phyloP scores from a whole-genome alignment of 257 asterid genomes.

The Avicennia marina region DNA sequence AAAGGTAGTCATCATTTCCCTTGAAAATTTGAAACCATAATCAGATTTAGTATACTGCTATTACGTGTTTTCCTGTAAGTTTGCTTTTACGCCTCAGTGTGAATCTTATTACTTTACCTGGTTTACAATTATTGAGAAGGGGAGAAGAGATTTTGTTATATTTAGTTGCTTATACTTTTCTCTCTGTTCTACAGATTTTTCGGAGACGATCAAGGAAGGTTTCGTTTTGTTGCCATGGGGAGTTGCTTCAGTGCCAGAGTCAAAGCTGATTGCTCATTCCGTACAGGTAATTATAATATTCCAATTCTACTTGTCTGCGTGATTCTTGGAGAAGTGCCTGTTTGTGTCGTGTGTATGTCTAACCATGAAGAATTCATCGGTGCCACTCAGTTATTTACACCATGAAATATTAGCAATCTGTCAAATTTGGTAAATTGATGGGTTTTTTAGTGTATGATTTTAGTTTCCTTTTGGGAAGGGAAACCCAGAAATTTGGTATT shows the following conservation, averaged over 20 bases:
- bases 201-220: constrained; percentile 18
- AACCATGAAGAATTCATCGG: too few relatives aligned
- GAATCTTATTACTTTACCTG: constrained; percentile 9
- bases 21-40: neutral
- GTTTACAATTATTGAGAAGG: neutral
- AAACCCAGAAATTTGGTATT: too few relatives aligned
- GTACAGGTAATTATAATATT: neutral
- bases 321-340: too few relatives aligned
- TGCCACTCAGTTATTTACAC: too few relatives aligned
- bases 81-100: constrained; percentile 25
- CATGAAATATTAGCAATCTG: too few relatives aligned
- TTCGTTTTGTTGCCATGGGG: neutral
- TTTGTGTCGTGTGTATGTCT: too few relatives aligned
- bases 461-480: too few relatives aligned
- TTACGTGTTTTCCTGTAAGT: constrained; percentile 3
- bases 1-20: neutral
- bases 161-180: constrained; percentile 9
- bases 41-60: neutral
- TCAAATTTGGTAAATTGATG: too few relatives aligned
- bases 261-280: neutral
- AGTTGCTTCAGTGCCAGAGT: neutral
- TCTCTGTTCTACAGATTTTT: constrained; percentile 18
- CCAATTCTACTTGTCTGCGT: neutral
- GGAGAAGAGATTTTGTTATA: neutral
- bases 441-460: too few relatives aligned